Base-by-base conservation (phyloP, 2,329 filamentous ascomycete genomes). In the Aureobasidium uvarum region DNA sequence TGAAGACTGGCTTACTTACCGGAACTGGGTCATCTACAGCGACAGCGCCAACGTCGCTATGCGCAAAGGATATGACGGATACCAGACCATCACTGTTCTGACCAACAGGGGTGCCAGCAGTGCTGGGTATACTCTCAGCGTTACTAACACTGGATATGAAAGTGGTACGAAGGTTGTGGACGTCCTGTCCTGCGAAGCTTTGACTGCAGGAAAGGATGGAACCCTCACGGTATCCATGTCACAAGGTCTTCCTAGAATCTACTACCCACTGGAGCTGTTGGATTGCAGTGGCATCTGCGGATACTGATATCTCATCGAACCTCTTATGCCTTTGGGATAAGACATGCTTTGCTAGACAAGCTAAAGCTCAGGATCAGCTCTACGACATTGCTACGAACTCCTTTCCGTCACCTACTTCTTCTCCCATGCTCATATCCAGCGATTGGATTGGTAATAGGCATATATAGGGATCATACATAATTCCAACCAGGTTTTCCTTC, bases 31-130 rank as follows among this genome's bases (percentile, higher is more conserved):
- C 2, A 69, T 79, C 62, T 79, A 79, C 69, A 76, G 75, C 18
- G 78, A 80, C 69, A 70, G 68, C 60, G 72, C 75, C 68, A 78
- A 73, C 20, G 72, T 85, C n/a, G 80, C 75, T 20, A 76, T 83
- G 70, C 75, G 77, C 65, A 83, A 84, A 70, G 81, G 80, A n/a
- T 69, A 64, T 59, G 66, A 71, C 1, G 73, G 74, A 1, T 65
- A 66, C 14, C 74, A 78, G 64, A 70, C 81, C 48, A 69, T 83
- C 54, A 74, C 72, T 1, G 71, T 78, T 7, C 66, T 77, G 1
- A 73, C 70, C 60, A 76, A 76, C 67, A 65, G 66, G 3, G 75
- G 75, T 36, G 67, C 69, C 2, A 65, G 65, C 18, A 73, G 71
- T 23, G 62, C 62, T 7, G 59, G 64, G 16, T 72, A 73, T 31